A percentile compares a stretch with the other conserved stretches of the same genome.
Conservation (phyloP, 805 yeast species). For the Nakazawaea ambrosiae region DNA sequence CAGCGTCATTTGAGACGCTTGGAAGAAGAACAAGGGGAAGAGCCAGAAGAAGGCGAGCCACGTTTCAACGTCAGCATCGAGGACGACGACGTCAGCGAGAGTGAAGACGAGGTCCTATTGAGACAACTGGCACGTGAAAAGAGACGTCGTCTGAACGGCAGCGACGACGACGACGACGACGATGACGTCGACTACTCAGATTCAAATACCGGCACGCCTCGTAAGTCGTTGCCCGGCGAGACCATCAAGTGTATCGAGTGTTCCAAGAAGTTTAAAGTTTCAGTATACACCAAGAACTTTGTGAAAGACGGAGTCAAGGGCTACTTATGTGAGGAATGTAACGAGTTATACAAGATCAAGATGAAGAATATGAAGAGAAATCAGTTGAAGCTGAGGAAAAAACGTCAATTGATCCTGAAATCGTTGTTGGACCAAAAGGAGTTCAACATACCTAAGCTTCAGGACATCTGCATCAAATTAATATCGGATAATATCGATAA, state of each 20-base stretch:
- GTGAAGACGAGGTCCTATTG: conserved; percentile 16
- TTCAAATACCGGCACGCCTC: conserved; percentile 15
- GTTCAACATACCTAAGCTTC: conserved; percentile 60
- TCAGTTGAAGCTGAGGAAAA: conserved; percentile 61
- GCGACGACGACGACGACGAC: conserved; percentile 26
- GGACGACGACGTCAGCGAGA: conserved; percentile 14
- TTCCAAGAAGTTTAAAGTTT: conserved; percentile 46
- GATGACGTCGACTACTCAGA: conserved; percentile 20
- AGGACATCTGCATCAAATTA: conserved; percentile 69
- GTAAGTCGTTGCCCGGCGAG: conserved; percentile 33
- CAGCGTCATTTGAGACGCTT: conserved; percentile 28
- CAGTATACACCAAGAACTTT: conserved; percentile 54
- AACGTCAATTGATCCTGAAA: conserved; percentile 73
- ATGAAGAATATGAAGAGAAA: conserved; percentile 37
- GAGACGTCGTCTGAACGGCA: conserved; percentile 23
- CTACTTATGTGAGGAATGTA: conserved; percentile 59
- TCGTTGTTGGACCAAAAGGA: conserved; percentile 72
- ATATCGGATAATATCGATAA: conserved; percentile 63
- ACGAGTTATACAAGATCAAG: conserved; percentile 36
- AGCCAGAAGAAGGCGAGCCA: conserved; percentile 15
- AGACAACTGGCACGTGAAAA: conserved; percentile 34
- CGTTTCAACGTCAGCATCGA: conserved; percentile 6
- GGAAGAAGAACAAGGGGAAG: conserved; percentile 14
- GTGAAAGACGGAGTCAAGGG: conserved; percentile 45
- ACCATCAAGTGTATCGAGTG: conserved; percentile 61